phyloP scores from a whole-genome alignment of 768 basidiomycete species.

The Cystobasidium tubakii region DNA sequence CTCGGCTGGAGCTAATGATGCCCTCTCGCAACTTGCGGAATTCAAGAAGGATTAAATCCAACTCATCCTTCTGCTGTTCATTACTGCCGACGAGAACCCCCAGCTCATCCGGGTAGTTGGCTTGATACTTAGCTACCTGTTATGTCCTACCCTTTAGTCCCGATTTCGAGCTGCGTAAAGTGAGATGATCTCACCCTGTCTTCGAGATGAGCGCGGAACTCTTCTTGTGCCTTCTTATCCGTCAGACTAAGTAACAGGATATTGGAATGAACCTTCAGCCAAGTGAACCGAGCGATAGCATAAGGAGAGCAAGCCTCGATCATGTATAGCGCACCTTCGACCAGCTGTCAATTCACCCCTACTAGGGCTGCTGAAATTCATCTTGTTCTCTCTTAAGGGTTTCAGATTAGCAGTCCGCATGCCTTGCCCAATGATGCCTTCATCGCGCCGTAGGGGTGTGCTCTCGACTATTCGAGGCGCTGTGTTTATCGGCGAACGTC shows the following conservation, averaged over 20 bases:
- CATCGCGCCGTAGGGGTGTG: not conserved
- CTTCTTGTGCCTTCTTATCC: conserved; percentile 13
- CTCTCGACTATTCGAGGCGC: not conserved
- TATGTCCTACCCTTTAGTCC: not conserved
- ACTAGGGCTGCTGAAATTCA: conserved; percentile 34
- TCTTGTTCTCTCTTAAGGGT: conserved; percentile 17
- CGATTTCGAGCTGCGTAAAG: not conserved
- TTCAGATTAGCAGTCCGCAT: conserved; percentile 32
- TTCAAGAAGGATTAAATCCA: conserved; percentile 20
- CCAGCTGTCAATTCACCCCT: conserved; percentile 21
- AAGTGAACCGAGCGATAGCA: no score
- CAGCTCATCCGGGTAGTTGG: conserved; percentile 24
- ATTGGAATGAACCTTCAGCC: no score
- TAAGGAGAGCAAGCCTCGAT: not conserved
- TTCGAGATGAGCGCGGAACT: conserved; percentile 11
- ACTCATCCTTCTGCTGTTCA: conserved; percentile 7
- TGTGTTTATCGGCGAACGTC: not conserved
- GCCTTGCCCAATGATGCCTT: conserved; percentile 25
- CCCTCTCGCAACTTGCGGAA: conserved; percentile 38
- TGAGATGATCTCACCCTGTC: not conserved
- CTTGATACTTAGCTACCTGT: conserved; percentile 21
- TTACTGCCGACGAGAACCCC: conserved; percentile 13
- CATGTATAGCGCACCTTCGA: conserved; percentile 16
- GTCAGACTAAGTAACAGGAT: conserved; percentile 32
- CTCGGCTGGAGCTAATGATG: conserved; percentile 23